Evolutionary conservation across 495 filamentous ascomycete genomes (phyloP).

Genomic region (Aspergillus diversus): DNA sequence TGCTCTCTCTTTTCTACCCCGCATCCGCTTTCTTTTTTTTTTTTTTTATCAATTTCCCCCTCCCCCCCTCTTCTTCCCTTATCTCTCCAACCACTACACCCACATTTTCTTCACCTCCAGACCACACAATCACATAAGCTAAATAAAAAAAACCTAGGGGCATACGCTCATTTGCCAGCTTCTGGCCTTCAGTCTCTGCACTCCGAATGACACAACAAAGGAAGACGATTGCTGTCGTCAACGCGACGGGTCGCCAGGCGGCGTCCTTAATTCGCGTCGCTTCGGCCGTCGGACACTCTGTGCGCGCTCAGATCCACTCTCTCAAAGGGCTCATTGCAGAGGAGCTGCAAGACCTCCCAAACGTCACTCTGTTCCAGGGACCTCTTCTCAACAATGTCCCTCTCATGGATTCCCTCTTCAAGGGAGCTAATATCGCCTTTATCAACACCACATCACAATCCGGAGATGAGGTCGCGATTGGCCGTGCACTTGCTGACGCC

Average conservation of each 20-base stretch:
- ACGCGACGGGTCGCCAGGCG: conserved; percentile 89
- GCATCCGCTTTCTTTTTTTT: conserved; percentile 20
- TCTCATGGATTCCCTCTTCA: conserved; percentile 78
- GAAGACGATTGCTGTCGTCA: conserved; percentile 90
- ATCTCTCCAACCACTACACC: conserved; percentile 12
- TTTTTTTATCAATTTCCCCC: conserved; percentile 17
- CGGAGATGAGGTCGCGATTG: conserved; percentile 90
- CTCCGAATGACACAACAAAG: conserved; percentile 51
- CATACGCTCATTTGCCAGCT: background rate
- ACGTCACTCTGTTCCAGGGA: conserved; percentile 82
- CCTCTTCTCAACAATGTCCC: conserved; percentile 70
- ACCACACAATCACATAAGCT: background rate
- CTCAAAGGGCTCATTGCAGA: conserved; percentile 79
- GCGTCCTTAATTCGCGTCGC: conserved; percentile 92
- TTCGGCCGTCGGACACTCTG: conserved; percentile 85
- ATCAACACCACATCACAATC: conserved; percentile 96
- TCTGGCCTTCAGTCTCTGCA: conserved; percentile 4
- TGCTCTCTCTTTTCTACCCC: conserved; percentile 24
- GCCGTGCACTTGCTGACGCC: conserved; percentile 82
- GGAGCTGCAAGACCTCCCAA: conserved; percentile 78
- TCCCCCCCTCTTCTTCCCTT: conserved; percentile 5
- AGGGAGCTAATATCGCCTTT: conserved; percentile 84
- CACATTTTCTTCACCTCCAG: background rate
- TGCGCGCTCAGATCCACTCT: conserved; percentile 85
- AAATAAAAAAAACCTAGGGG: background rate